phyloP scores from a whole-genome alignment of 116 monocot species.

The Trichopus zeylanicus region DNA sequence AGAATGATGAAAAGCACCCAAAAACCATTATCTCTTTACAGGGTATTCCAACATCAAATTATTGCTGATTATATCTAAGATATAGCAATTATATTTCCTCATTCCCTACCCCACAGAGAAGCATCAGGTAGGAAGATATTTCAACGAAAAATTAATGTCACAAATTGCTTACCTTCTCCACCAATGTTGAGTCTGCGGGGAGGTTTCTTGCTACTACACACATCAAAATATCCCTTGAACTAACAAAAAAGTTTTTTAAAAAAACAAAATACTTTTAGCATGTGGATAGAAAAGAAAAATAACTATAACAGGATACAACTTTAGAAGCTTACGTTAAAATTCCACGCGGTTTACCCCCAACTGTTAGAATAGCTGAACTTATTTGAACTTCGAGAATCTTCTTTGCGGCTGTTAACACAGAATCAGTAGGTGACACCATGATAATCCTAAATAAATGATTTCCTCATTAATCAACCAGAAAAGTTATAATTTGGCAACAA shows the following conservation, averaged over 20 bases:
- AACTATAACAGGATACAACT: not conserved
- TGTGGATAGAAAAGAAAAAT: slow-evolving; percentile 1
- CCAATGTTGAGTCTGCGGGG: slow-evolving; percentile 59
- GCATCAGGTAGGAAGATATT: too few relatives aligned
- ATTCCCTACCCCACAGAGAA: too few relatives aligned
- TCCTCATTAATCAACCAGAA: not conserved
- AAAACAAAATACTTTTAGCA: not conserved
- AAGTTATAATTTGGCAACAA: too few relatives aligned
- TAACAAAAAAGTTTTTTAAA: slow-evolving; percentile 15
- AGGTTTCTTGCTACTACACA: slow-evolving; percentile 80
- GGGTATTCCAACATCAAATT: too few relatives aligned
- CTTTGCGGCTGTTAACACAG: slow-evolving; percentile 77
- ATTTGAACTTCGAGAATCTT: slow-evolving; percentile 80
- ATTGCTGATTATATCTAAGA: too few relatives aligned
- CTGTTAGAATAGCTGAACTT: slow-evolving; percentile 64
- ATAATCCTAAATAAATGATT: slow-evolving; percentile 44
- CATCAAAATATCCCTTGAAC: slow-evolving; percentile 93
- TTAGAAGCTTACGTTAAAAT: slow-evolving; percentile 70
- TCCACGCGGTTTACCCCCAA: slow-evolving; percentile 82
- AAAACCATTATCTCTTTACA: too few relatives aligned
- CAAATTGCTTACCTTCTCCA: slow-evolving; percentile 52
- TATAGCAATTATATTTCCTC: not conserved
- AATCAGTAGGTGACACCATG: slow-evolving; percentile 55
- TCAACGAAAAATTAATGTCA: not conserved
- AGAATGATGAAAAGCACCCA: too few relatives aligned